Conservation (phyloP, 2,329 filamentous ascomycete genomes). For the Grosmannia clavigera region DNA sequence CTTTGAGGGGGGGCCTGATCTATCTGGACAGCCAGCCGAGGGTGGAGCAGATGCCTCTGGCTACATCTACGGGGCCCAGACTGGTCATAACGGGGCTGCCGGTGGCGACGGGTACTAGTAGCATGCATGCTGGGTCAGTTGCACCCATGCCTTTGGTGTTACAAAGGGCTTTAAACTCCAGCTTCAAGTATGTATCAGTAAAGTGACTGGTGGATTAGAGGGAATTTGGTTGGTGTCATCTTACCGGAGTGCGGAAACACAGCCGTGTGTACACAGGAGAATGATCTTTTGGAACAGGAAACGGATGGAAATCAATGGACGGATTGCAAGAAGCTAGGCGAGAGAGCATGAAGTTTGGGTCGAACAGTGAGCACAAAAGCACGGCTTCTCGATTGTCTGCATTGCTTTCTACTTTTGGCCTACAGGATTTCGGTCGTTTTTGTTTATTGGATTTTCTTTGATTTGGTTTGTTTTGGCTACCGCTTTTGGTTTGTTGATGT, state of each 20-base stretch:
- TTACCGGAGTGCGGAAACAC: conserved; percentile 5
- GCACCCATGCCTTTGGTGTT: conserved; percentile 1
- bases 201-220: background rate
- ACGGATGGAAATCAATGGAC: background rate
- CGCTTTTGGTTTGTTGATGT: background rate
- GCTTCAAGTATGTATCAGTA: conserved; percentile 8
- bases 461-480: background rate
- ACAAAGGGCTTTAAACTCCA: background rate
- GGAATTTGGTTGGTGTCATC: background rate
- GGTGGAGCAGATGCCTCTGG: conserved; percentile 24
- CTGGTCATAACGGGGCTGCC: conserved; percentile 46
- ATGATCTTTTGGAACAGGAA: background rate
- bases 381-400: background rate
- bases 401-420: background rate
- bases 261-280: conserved; percentile 2
- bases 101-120: conserved; percentile 39
- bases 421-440: background rate
- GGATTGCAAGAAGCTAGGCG: background rate
- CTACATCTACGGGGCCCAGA: conserved; percentile 43
- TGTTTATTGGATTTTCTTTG: background rate
- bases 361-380: conserved; percentile 2
- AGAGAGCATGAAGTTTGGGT: background rate
- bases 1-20: conserved; percentile 32
- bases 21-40: conserved; percentile 30
- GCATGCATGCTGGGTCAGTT: background rate